Percentiles rank a stretch among this genome's conserved stretches.
phyloP scores from a whole-genome alignment of 257 asterid genomes.

The Solanum phureja region DNA sequence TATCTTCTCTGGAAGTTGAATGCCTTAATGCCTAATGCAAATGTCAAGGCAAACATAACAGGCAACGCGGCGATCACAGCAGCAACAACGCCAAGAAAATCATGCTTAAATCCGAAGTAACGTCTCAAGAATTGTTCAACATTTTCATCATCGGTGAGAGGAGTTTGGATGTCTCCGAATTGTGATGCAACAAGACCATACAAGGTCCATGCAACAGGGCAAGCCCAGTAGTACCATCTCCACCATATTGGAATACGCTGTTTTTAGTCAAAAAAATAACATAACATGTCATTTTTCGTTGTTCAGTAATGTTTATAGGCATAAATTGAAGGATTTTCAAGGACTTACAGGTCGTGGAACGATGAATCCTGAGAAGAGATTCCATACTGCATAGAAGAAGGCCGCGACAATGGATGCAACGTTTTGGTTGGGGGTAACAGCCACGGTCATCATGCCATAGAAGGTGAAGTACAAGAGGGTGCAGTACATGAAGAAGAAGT shows the following conservation, averaged over 20 bases:
- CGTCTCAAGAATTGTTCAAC: not conserved
- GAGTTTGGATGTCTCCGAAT: conserved; percentile 34
- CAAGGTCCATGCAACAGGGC: conserved; percentile 54
- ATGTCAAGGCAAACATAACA: not conserved
- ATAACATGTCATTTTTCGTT: not conserved
- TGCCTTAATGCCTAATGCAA: not conserved
- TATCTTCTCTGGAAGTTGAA: not conserved
- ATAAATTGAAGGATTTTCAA: not conserved
- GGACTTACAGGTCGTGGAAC: not conserved
- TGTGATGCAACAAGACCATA: conserved; percentile 59
- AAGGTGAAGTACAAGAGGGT: not conserved
- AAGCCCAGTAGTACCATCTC: conserved; percentile 82
- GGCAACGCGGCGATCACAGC: not conserved
- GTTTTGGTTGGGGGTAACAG: not conserved
- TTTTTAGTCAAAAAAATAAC: not conserved
- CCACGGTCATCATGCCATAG: not conserved
- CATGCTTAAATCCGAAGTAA: not conserved
- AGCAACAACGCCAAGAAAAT: not conserved
- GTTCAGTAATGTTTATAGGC: not conserved
- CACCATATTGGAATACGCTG: conserved; percentile 77
- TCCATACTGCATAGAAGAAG: not conserved
- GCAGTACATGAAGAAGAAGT: not conserved
- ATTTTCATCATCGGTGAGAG: not conserved
- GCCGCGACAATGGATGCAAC: not conserved
- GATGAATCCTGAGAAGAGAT: not conserved